Conservation (phyloP, 495 filamentous ascomycete genomes). For the Rostrohypoxylon terebratum region DNA sequence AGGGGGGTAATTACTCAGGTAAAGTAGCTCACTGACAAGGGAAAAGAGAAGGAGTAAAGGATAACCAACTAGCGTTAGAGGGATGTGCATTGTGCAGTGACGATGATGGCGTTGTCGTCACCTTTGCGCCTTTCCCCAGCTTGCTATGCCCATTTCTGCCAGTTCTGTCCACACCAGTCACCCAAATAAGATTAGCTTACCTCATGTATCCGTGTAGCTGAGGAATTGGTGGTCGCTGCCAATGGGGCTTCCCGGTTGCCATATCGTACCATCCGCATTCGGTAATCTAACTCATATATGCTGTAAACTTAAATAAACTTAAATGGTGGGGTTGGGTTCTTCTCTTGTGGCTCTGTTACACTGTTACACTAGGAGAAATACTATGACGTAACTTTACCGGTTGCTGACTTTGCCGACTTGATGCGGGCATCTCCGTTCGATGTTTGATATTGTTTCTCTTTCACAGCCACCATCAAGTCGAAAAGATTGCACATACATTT, state of each 20-base stretch:
- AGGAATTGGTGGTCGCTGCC: constrained; percentile 2
- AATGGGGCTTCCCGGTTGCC: constrained; percentile 8
- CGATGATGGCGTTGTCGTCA: constrained; percentile 46
- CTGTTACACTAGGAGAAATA: constrained; percentile 10
- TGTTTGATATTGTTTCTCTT: background rate
- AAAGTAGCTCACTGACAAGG: background rate
- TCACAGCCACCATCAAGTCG: background rate
- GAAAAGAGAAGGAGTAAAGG: constrained; percentile 22
- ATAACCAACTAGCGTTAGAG: constrained; percentile 12
- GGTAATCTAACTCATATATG: constrained; percentile 26
- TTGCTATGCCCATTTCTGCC: constrained; percentile 28
- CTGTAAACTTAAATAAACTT: background rate
- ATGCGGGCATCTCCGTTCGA: background rate
- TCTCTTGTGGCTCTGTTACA: constrained; percentile 25
- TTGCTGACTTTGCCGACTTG: background rate
- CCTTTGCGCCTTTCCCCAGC: constrained; percentile 37
- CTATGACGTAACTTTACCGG: constrained; percentile 2
- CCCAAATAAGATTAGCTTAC: constrained; percentile 38
- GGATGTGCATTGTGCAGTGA: constrained; percentile 33
- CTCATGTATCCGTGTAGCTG: constrained; percentile 7
- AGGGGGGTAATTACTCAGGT: background rate
- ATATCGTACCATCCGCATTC: constrained; percentile 37
- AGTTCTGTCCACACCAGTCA: constrained; percentile 19
- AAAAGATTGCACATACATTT: background rate
- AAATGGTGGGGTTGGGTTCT: constrained; percentile 23